Conservation (phyloP, 2,329 filamentous ascomycete genomes). For the Aspergillus aculeatus region DNA sequence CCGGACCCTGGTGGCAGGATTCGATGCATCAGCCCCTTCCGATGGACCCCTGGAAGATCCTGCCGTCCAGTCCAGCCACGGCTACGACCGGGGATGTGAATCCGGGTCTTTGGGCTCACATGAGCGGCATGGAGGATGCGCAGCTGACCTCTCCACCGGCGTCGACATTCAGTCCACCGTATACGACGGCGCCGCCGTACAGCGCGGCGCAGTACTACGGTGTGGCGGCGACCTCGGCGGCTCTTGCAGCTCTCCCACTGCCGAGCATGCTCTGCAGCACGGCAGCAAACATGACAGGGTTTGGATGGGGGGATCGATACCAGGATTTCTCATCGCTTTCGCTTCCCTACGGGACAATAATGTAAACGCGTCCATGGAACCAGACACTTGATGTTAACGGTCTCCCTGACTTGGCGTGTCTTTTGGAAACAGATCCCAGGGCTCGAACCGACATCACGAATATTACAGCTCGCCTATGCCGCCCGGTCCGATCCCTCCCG, state of each 20-base stretch:
- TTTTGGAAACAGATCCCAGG: slow-evolving; percentile 24
- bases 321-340: slow-evolving; percentile 67
- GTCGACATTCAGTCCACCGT: slow-evolving; percentile 76
- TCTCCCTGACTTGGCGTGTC: slow-evolving; percentile 26
- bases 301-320: slow-evolving; percentile 77
- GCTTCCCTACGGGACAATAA: slow-evolving; percentile 68
- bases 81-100: slow-evolving; percentile 72
- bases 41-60: slow-evolving; percentile 84
- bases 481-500: neutral
- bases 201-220: slow-evolving; percentile 68
- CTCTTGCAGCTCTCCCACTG: slow-evolving; percentile 74
- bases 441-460: slow-evolving; percentile 17
- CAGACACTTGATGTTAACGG: slow-evolving; percentile 29
- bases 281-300: slow-evolving; percentile 70
- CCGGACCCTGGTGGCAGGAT: slow-evolving; percentile 78
- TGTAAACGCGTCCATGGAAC: slow-evolving; percentile 53
- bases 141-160: slow-evolving; percentile 71
- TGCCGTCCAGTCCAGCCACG: slow-evolving; percentile 78
- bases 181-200: slow-evolving; percentile 66
- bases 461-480: neutral
- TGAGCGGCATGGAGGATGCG: slow-evolving; percentile 66
- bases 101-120: slow-evolving; percentile 74
- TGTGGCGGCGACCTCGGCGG: slow-evolving; percentile 70
- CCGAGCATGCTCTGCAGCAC: slow-evolving; percentile 89
- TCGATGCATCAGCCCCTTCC: slow-evolving; percentile 65